Percentiles rank a stretch among this genome's conserved stretches.
Evolutionary conservation across 495 filamentous ascomycete genomes (phyloP).

Genomic region (Penicillium robsamsonii): DNA sequence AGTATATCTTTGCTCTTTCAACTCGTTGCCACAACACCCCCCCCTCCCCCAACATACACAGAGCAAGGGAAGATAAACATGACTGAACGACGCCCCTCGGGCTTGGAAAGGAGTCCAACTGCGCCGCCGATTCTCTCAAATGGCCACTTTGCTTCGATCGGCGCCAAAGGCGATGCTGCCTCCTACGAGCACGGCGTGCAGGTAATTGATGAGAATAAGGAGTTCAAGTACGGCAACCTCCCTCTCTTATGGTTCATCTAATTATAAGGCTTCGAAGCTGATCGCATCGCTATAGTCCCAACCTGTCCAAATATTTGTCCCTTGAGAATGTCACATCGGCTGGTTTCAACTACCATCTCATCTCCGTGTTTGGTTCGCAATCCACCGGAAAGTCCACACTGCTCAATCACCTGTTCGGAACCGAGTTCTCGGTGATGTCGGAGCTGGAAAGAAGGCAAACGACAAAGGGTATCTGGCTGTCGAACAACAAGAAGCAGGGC

Average conservation of each 20-base stretch:
- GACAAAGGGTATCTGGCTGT: constrained; percentile 99
- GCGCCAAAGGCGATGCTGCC: constrained; percentile 60
- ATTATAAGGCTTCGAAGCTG: constrained; percentile 15
- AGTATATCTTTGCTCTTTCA: constrained; percentile 16
- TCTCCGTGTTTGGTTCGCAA: constrained; percentile 97
- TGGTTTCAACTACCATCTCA: constrained; percentile 98
- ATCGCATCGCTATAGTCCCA: constrained; percentile 52
- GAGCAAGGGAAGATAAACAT: constrained; percentile 19
- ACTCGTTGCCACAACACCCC: constrained; percentile 24
- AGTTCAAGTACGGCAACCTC: constrained; percentile 75
- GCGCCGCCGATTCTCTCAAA: constrained; percentile 69
- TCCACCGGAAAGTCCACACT: constrained; percentile 98
- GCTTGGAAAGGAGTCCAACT: constrained; percentile 39
- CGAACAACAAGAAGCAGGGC: constrained; percentile 75
- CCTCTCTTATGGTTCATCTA: neutral
- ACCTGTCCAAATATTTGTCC: constrained; percentile 77
- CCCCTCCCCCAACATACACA: constrained; percentile 26
- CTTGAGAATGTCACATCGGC: constrained; percentile 75
- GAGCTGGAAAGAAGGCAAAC: constrained; percentile 88
- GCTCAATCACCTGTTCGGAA: constrained; percentile 93
- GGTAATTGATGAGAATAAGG: constrained; percentile 92
- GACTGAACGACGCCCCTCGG: constrained; percentile 30
- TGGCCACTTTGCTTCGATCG: constrained; percentile 82
- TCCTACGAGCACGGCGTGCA: constrained; percentile 89
- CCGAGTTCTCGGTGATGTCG: constrained; percentile 94